phyloP scores from a whole-genome alignment of 177 flowering plant species.

The Vitis hybrid region DNA sequence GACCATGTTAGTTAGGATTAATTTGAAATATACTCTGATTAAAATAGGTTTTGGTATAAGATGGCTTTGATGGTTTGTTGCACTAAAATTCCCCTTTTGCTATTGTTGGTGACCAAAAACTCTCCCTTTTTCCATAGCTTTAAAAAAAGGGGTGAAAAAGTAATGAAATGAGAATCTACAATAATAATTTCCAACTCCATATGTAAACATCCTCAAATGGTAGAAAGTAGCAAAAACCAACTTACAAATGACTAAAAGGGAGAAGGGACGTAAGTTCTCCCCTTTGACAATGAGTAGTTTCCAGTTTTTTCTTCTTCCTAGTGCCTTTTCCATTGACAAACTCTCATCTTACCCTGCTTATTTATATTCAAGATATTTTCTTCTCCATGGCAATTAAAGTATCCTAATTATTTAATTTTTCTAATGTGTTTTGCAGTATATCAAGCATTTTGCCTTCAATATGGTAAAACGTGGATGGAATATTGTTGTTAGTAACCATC shows the following conservation, averaged over 20 bases:
- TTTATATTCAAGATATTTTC: neutral
- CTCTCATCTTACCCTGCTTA: neutral
- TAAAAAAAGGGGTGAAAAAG: too few species aligned
- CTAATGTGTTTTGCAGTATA: conserved; percentile 37
- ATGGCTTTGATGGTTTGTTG: too few species aligned
- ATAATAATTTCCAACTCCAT: neutral
- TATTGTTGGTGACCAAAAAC: too few species aligned
- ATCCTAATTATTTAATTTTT: conserved; percentile 1
- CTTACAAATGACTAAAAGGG: neutral
- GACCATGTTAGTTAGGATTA: too few species aligned
- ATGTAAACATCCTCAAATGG: neutral
- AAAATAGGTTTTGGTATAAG: too few species aligned
- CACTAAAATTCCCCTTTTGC: too few species aligned
- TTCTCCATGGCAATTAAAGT: neutral
- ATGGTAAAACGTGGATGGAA: conserved; percentile 61
- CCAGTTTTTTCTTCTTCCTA: neutral
- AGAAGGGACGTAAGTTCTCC: neutral
- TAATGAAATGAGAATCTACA: too few species aligned
- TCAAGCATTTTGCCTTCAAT: conserved; percentile 55
- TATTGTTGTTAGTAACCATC: conserved; percentile 67
- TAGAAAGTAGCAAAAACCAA: neutral
- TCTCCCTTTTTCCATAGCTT: too few species aligned
- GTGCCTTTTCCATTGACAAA: neutral
- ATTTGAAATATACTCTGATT: too few species aligned
- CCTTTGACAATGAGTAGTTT: neutral